Percentiles rank a stretch among this genome's conserved stretches.
phyloP scores from a whole-genome alignment of 441 rosid genomes.

The Adansonia madagascariensis region DNA sequence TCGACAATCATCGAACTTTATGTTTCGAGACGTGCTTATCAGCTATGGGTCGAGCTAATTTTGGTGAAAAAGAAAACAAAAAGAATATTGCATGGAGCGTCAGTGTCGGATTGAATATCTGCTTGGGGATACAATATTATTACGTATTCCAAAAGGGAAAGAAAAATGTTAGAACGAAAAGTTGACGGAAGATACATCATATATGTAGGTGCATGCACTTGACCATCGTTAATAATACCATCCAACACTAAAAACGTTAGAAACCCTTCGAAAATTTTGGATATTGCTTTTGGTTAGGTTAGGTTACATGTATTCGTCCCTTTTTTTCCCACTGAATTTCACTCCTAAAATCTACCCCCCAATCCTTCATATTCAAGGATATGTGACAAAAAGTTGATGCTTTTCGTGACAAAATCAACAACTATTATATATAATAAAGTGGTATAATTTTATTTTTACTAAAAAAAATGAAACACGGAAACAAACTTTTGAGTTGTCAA shows the following conservation, averaged over 20 bases:
- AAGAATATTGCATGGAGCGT: no score
- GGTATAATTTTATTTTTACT: not conserved
- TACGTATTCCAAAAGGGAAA: no score
- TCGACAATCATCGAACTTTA: no score
- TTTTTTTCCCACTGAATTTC: not conserved
- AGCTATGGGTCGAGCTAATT: no score
- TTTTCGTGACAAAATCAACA: not conserved
- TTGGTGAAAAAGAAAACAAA: no score
- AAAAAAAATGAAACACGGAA: no score
- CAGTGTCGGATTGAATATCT: no score
- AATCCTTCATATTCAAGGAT: not conserved
- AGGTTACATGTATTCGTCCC: slow-evolving; percentile 11
- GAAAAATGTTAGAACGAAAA: no score
- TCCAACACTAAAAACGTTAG: not conserved
- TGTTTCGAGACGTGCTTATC: no score
- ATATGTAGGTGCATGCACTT: not conserved
- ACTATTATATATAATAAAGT: not conserved
- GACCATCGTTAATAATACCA: not conserved
- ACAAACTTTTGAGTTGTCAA: no score
- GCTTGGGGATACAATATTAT: no score
- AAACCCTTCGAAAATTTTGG: not conserved
- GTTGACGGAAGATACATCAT: not conserved
- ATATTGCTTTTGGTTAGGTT: not conserved
- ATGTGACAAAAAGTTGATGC: not conserved
- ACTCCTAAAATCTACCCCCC: not conserved